phyloP scores from a whole-genome alignment of 129 eudicot genomes.

The Centrapalus pauciflorus region DNA sequence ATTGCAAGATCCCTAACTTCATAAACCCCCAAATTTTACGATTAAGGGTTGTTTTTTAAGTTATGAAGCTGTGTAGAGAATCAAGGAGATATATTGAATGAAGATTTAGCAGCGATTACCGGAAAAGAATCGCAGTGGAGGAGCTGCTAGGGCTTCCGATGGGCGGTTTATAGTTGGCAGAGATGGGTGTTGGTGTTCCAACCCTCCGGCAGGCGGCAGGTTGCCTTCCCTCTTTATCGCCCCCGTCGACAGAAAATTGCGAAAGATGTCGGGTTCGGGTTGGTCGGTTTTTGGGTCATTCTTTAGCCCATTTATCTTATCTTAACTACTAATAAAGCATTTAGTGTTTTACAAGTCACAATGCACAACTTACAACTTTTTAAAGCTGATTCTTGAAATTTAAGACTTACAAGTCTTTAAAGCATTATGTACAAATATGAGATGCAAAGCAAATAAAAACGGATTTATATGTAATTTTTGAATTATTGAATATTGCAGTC shows the following conservation, averaged over 20 bases:
- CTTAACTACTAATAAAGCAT: no score
- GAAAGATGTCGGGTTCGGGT: no score
- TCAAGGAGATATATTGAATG: background rate
- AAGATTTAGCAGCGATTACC: background rate
- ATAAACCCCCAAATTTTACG: background rate
- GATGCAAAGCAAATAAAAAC: no score
- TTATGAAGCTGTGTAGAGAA: background rate
- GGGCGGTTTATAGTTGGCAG: background rate
- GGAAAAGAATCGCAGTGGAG: background rate
- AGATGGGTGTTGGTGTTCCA: background rate
- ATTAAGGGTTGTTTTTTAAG: background rate
- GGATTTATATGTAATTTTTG: no score
- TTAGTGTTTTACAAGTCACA: no score
- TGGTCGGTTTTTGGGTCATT: no score
- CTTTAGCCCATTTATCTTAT: no score
- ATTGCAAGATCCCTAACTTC: background rate
- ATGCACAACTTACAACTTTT: no score
- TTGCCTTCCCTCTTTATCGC: background rate
- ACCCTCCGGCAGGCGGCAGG: background rate
- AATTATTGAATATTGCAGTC: no score
- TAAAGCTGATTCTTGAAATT: no score
- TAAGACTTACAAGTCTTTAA: no score
- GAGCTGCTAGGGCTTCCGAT: slow-evolving; percentile 2
- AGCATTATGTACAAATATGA: no score
- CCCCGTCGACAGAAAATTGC: background rate